A percentile compares a stretch with the other conserved stretches of the same genome.
Conservation (phyloP, 2,329 filamentous ascomycete species). For the Fusarium euwallaceae region DNA sequence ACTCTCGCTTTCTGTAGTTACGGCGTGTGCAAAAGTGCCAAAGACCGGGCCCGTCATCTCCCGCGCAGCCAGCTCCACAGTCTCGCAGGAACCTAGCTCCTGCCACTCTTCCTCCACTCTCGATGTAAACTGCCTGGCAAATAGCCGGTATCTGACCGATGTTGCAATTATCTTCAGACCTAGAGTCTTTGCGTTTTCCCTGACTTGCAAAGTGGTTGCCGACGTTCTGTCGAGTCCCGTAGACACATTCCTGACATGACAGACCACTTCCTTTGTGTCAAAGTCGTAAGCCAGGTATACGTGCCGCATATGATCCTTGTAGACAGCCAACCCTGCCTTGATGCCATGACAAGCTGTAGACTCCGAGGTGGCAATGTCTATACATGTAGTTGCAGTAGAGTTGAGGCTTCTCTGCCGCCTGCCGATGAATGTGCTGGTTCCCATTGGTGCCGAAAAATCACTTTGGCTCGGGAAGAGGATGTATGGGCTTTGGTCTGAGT, state of each 20-base stretch:
- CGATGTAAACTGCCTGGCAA: background rate
- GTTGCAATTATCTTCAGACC: constrained; percentile 5
- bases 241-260: background rate
- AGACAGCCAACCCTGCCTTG: constrained; percentile 13
- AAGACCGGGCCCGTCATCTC: constrained; percentile 24
- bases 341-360: background rate
- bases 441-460: constrained; percentile 9
- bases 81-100: constrained; percentile 12
- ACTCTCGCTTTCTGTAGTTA: background rate
- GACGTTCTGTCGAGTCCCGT: background rate
- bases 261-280: background rate
- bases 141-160: constrained; percentile 7
- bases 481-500: background rate
- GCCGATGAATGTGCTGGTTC: constrained; percentile 19
- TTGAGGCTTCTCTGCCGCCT: constrained; percentile 11
- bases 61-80: constrained; percentile 6
- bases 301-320: constrained; percentile 24
- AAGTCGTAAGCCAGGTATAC: constrained; percentile 8
- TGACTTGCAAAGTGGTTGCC: background rate
- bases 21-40: constrained; percentile 10
- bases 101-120: background rate
- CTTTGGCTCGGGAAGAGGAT: background rate
- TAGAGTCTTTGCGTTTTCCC: background rate
- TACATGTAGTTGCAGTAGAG: constrained; percentile 11
- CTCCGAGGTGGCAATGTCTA: background rate